Conservation (phyloP, 768 basidiomycete species). For the Podaxis mareebaensis region DNA sequence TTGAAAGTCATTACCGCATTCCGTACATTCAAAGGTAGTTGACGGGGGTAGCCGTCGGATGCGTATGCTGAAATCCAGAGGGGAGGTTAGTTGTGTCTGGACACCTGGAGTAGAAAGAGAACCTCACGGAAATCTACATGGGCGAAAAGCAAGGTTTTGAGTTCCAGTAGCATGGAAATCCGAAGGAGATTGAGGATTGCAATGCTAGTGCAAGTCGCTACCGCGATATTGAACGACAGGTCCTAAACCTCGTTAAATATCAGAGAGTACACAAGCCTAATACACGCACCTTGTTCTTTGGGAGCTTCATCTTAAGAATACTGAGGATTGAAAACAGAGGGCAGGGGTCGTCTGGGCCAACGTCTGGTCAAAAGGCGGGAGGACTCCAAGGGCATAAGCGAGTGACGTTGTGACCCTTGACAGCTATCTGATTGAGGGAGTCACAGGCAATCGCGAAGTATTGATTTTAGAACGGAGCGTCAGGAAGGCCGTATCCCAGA, state of each 20-base stretch:
- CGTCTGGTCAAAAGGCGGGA: background rate
- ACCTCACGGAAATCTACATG: conserved; percentile 2
- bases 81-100: background rate
- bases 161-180: background rate
- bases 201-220: background rate
- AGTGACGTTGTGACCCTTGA: background rate
- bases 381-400: background rate
- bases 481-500: background rate
- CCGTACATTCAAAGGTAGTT: conserved; percentile 11
- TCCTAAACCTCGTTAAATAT: background rate
- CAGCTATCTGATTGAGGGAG: background rate
- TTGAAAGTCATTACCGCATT: conserved; percentile 16
- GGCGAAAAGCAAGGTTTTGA: background rate
- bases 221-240: background rate
- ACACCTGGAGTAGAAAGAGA: background rate
- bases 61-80: background rate
- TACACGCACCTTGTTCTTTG: background rate
- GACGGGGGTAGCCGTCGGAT: conserved; percentile 11
- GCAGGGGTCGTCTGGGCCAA: background rate
- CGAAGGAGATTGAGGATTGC: background rate
- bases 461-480: background rate
- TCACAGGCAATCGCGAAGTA: background rate
- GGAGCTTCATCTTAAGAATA: background rate
- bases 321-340: background rate
- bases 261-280: background rate